Evolutionary conservation across 2,329 filamentous ascomycete species (phyloP), one percentile per base, ranked within the genome.

Genomic region (Arthrobotrys entomopaga): DNA sequence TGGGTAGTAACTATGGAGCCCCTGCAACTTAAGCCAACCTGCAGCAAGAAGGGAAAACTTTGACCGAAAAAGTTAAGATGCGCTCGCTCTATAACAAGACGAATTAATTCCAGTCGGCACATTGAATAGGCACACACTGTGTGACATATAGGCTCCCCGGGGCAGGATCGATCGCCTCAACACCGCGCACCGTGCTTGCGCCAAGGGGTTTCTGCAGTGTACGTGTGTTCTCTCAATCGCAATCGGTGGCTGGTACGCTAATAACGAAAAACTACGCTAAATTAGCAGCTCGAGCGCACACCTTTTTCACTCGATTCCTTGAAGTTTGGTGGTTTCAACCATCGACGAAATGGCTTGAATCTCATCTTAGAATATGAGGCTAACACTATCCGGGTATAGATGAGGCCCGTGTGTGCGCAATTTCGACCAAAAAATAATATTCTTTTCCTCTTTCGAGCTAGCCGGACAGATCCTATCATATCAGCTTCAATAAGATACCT

Each of bases 301-400:
- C 3, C 26, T n/a, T n/a, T n/a, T n/a, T 8, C 42, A 11, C 20
- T 16, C 7, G 11, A 46, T 10, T 11, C 20, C 43, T 29, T 26
- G 19, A 53, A 24, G 49, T 65, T 60, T 54, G 49, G 59, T n/a
- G 48, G 54, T 72, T 52, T 60, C 54, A 24, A 60, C 34, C 67
- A 72, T 65, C 67, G 60, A 59, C 53, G 46, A 67, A 60, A 61
- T 56, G 56, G 48, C 56, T 61, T 65, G 54, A 49, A 65, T 64
- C 59, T 72, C 48, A 58, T n/a, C 34, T n/a, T 58, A 34, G 38
- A 64, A 59, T 59, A 60, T 53, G 60, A 72, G 16, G 50, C 67
- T 72, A 65, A 24, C 57, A 38, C 48, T 19, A 24, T 65, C 67
- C 65, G 53, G 67, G 54, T 54, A 59, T 65, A 60, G 59, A 65